A percentile compares a stretch with the other conserved stretches of the same genome.
Evolutionary conservation across 106 monocot genomes (phyloP).

Genomic region (Platanthera zijinensis): DNA sequence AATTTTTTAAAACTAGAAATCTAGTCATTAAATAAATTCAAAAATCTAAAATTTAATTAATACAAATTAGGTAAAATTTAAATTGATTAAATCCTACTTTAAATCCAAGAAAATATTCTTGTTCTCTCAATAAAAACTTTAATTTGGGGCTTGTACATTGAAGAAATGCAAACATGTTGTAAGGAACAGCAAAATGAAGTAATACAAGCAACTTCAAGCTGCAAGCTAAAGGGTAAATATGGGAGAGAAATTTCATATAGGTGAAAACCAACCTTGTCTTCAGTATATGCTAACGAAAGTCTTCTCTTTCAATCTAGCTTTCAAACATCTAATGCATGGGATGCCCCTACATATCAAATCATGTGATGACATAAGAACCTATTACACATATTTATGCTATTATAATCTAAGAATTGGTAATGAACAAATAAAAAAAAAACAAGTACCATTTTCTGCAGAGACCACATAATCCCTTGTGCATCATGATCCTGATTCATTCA

Average conservation of each 20-base stretch:
- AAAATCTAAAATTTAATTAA: too few species aligned
- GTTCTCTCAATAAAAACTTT: not conserved
- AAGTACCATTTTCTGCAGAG: not conserved
- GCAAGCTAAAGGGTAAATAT: not conserved
- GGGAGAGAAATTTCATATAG: not conserved
- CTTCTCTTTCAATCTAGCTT: not conserved
- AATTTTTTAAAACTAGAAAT: too few species aligned
- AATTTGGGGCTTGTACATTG: not conserved
- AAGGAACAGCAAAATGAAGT: not conserved
- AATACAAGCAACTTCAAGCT: not conserved
- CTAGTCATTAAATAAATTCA: too few species aligned
- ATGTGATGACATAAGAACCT: not conserved
- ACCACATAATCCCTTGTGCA: not conserved
- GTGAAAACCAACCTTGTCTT: constrained; percentile 4
- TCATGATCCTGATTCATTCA: not conserved
- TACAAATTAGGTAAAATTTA: too few species aligned
- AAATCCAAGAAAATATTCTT: not conserved
- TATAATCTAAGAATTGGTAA: not conserved
- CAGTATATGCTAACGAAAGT: not conserved
- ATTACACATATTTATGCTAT: not conserved
- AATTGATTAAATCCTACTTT: too few species aligned
- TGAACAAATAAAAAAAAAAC: not conserved
- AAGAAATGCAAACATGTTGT: not conserved
- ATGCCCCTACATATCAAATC: not conserved
- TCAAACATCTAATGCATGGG: not conserved